phyloP scores from a whole-genome alignment of 352 stramenopile genomes.

The Globisporangium mamillatum region DNA sequence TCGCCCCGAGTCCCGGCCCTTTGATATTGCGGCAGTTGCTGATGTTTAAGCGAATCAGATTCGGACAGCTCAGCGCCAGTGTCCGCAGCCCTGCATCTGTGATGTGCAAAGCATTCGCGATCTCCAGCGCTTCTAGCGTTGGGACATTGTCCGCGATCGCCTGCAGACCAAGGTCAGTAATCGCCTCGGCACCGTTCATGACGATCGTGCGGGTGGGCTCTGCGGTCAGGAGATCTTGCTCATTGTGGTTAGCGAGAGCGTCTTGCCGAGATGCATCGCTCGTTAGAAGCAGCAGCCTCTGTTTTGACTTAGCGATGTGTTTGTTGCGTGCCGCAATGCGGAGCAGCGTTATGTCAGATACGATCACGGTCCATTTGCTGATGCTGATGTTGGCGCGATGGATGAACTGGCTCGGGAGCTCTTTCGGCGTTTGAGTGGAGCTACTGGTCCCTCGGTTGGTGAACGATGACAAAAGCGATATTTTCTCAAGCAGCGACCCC shows the following conservation, averaged over 20 bases:
- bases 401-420: conserved; percentile 66
- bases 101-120: conserved; percentile 40
- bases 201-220: conserved; percentile 44
- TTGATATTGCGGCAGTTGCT: conserved; percentile 38
- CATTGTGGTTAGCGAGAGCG: neutral
- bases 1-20: conserved; percentile 58
- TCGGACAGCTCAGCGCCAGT: conserved; percentile 43
- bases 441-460: neutral
- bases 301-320: conserved; percentile 30
- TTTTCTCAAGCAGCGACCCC: conserved; percentile 12
- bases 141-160: conserved; percentile 49
- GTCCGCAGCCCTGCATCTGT: conserved; percentile 57
- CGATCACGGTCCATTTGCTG: conserved; percentile 65
- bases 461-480: conserved; percentile 15
- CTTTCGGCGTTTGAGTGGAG: conserved; percentile 15
- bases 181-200: conserved; percentile 58
- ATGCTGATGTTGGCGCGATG: conserved; percentile 50
- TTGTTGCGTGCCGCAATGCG: conserved; percentile 65
- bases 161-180: conserved; percentile 58
- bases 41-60: conserved; percentile 55
- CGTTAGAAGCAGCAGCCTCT: conserved; percentile 20
- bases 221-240: neutral
- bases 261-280: neutral
- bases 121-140: conserved; percentile 52
- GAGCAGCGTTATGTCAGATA: conserved; percentile 57